Percentiles rank a stretch among this genome's conserved stretches.
phyloP scores from a whole-genome alignment of 164 flowering plant species.

The Magnolia changhungtana region DNA sequence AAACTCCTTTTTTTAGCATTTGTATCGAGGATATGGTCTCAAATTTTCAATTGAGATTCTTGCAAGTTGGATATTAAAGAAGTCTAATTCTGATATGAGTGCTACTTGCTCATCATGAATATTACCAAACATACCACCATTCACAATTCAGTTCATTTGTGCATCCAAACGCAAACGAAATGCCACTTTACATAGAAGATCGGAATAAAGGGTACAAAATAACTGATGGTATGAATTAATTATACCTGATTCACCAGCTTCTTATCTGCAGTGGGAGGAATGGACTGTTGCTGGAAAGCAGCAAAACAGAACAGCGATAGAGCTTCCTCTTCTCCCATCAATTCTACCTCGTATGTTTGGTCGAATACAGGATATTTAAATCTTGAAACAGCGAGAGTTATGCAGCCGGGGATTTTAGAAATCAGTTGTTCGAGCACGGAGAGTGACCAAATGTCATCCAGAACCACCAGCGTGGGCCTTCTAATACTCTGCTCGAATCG shows the following conservation, averaged over 20 bases:
- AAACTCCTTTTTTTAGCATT: too few relatives aligned
- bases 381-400: conserved; percentile 57
- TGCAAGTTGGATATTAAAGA: neutral
- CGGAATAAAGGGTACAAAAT: neutral
- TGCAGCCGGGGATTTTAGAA: conserved; percentile 52
- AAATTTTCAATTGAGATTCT: neutral
- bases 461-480: conserved; percentile 38
- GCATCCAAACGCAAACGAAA: neutral
- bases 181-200: neutral
- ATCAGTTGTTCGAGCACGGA: conserved; percentile 52
- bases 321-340: conserved; percentile 60
- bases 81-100: neutral
- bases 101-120: neutral
- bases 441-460: conserved; percentile 69
- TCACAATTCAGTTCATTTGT: neutral
- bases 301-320: conserved; percentile 52
- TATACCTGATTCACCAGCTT: conserved; percentile 63
- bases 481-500: conserved; percentile 18
- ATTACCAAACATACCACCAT: neutral
- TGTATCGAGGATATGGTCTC: too few relatives aligned
- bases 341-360: conserved; percentile 39
- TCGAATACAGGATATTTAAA: conserved; percentile 28
- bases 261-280: conserved; percentile 40
- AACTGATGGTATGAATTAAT: neutral
- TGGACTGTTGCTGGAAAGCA: conserved; percentile 52